These are phyloP conservation scores for Murraya paniculata DNA, from an alignment of 345 rosid species.

Conservation along the genomic window DNA sequence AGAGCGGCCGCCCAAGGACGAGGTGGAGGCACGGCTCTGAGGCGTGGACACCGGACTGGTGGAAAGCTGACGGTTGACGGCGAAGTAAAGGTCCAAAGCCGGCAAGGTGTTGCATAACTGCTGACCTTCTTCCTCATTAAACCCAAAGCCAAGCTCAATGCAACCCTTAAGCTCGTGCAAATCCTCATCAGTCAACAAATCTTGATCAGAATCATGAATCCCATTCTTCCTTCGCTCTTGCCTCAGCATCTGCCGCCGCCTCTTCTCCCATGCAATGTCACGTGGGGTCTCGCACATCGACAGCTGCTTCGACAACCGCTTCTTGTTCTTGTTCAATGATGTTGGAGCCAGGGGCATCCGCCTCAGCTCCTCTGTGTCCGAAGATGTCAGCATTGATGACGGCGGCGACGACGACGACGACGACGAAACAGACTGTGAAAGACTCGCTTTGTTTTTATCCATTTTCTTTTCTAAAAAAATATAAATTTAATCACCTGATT, in stretches of 20 bases:
- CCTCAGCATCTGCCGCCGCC: slow-evolving; percentile 59
- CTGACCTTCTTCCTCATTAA: slow-evolving; percentile 81
- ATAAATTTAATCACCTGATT: too few species aligned
- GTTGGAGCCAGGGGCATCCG: slow-evolving; percentile 46
- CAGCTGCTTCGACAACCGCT: slow-evolving; percentile 61
- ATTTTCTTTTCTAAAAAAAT: too few species aligned
- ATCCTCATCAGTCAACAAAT: slow-evolving; percentile 77
- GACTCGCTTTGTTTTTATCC: neutral
- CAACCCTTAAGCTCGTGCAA: slow-evolving; percentile 81
- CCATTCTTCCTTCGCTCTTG: slow-evolving; percentile 41
- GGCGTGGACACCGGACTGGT: slow-evolving; percentile 75
- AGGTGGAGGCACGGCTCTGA: slow-evolving; percentile 39
- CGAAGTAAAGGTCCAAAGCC: slow-evolving; percentile 85
- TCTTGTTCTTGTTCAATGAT: slow-evolving; percentile 35
- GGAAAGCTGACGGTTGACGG: slow-evolving; percentile 78
- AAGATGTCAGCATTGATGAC: slow-evolving; percentile 18
- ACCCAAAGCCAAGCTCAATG: slow-evolving; percentile 94
- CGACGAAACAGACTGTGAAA: neutral
- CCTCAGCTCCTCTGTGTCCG: slow-evolving; percentile 37
- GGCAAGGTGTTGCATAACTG: slow-evolving; percentile 69
- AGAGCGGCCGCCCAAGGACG: slow-evolving; percentile 45
- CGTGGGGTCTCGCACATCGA: slow-evolving; percentile 78
- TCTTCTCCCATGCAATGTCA: slow-evolving; percentile 83
- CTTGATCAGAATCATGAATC: slow-evolving; percentile 28
- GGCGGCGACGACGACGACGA: slow-evolving; percentile 23